These are phyloP conservation scores for Funneliformis caledonium DNA, from an alignment of 371 early-diverging fungal genomes.

Conservation along the genomic window DNA sequence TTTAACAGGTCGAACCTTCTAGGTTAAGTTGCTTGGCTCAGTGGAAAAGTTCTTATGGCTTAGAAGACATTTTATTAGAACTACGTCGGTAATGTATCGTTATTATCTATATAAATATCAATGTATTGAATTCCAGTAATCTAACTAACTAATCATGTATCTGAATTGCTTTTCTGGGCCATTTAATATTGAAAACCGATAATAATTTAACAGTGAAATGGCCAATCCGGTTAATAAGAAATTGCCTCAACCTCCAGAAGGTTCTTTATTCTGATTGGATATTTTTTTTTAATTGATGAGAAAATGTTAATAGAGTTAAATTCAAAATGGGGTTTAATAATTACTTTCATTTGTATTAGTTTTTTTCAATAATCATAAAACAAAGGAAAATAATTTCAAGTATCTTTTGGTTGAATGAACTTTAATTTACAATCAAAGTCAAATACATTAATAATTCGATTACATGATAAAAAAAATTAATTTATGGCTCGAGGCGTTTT, in stretches of 20 bases:
- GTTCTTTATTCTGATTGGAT: conserved; percentile 59
- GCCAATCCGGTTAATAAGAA: conserved; percentile 78
- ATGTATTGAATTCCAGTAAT: not conserved
- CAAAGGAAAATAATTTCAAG: not conserved
- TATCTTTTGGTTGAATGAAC: not conserved
- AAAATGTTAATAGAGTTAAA: not conserved
- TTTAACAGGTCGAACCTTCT: conserved; percentile 67
- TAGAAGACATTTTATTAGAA: conserved; percentile 87
- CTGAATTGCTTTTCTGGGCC: not conserved
- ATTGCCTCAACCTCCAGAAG: conserved; percentile 90
- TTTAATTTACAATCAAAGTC: not conserved
- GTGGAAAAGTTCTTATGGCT: conserved; percentile 80
- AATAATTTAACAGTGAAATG: conserved; percentile 76
- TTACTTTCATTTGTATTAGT: not conserved
- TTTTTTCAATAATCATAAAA: not conserved
- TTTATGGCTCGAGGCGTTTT: conserved; percentile 93
- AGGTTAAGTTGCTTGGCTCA: conserved; percentile 73
- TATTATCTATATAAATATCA: not conserved
- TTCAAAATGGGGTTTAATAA: not conserved
- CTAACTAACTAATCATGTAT: not conserved
- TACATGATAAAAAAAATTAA: not conserved
- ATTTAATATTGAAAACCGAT: not conserved
- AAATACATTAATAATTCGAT: conserved; percentile 1
- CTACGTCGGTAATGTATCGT: conserved; percentile 70
- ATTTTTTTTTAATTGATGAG: not conserved